Percentiles rank a stretch among this genome's conserved stretches.
phyloP scores from a whole-genome alignment of 2,329 filamentous ascomycete species.

The Salinomyces thailandicus region DNA sequence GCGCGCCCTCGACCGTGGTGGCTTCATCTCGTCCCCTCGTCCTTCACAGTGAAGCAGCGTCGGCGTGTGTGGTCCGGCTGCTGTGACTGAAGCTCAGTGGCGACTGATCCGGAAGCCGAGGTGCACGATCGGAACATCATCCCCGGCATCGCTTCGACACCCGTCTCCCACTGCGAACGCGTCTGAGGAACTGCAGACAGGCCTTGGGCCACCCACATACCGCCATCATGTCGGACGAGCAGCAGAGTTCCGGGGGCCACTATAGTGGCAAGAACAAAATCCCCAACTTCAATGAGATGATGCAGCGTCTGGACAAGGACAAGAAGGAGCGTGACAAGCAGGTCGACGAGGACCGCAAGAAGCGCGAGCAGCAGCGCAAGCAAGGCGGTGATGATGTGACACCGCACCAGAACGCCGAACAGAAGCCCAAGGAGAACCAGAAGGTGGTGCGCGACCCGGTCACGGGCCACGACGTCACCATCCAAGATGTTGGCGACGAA shows the following conservation, averaged over 20 bases:
- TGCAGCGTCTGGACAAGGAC: constrained; percentile 65
- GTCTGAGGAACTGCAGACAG: too few species aligned
- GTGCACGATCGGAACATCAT: too few species aligned
- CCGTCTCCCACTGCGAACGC: too few species aligned
- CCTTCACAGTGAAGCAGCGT: too few species aligned
- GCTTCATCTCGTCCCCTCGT: too few species aligned
- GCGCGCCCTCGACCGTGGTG: too few species aligned
- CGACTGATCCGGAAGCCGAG: too few species aligned
- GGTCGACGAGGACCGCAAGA: constrained; percentile 52
- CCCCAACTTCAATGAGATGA: constrained; percentile 77
- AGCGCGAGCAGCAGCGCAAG: constrained; percentile 53
- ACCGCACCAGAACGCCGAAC: constrained; percentile 39
- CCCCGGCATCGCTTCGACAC: too few species aligned
- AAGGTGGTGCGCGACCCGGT: constrained; percentile 73
- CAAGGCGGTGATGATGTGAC: constrained; percentile 28
- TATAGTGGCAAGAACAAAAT: constrained; percentile 78
- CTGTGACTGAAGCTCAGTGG: too few species aligned
- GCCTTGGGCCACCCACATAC: too few species aligned
- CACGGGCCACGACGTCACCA: constrained; percentile 74
- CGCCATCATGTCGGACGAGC: constrained; percentile 35
- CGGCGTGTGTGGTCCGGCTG: too few species aligned
- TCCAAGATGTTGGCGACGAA: constrained; percentile 66
- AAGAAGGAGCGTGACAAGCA: constrained; percentile 64
- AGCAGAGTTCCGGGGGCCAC: constrained; percentile 48
- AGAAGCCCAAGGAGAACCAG: constrained; percentile 36